These are phyloP conservation scores for Wickerhamiella cacticola DNA, from an alignment of 805 yeast genomes.

Conservation along the genomic window DNA sequence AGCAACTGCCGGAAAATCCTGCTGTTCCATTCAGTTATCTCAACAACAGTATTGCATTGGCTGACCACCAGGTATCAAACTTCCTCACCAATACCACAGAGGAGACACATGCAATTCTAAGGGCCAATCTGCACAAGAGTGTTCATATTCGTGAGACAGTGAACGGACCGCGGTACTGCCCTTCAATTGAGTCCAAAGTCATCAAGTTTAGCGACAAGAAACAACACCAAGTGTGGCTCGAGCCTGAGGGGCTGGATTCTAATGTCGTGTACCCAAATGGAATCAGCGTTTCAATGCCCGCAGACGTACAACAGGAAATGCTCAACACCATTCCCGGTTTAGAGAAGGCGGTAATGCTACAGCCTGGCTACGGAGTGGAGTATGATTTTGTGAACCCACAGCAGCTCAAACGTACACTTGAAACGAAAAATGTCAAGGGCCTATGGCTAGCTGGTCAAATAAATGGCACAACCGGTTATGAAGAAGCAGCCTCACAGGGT, in stretches of 20 bases:
- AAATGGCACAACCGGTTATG: constrained; percentile 97
- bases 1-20: constrained; percentile 69
- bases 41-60: constrained; percentile 54
- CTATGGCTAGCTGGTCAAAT: constrained; percentile 91
- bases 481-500: constrained; percentile 98
- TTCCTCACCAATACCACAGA: constrained; percentile 70
- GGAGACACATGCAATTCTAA: constrained; percentile 56
- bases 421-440: constrained; percentile 69
- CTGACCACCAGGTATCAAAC: constrained; percentile 50
- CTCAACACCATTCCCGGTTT: constrained; percentile 75
- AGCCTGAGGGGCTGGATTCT: constrained; percentile 87
- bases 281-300: constrained; percentile 92
- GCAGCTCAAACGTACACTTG: constrained; percentile 63
- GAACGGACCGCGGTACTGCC: constrained; percentile 95
- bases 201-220: constrained; percentile 65
- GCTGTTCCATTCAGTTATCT: constrained; percentile 85
- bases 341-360: constrained; percentile 74
- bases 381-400: constrained; percentile 94
- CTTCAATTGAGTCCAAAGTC: constrained; percentile 85
- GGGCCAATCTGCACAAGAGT: constrained; percentile 62
- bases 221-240: constrained; percentile 82
- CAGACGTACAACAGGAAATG: constrained; percentile 69
- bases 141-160: constrained; percentile 89
- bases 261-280: constrained; percentile 94
- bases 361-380: constrained; percentile 98